phyloP scores from a whole-genome alignment of 163 green algal species.

The Prototheca cutis region DNA sequence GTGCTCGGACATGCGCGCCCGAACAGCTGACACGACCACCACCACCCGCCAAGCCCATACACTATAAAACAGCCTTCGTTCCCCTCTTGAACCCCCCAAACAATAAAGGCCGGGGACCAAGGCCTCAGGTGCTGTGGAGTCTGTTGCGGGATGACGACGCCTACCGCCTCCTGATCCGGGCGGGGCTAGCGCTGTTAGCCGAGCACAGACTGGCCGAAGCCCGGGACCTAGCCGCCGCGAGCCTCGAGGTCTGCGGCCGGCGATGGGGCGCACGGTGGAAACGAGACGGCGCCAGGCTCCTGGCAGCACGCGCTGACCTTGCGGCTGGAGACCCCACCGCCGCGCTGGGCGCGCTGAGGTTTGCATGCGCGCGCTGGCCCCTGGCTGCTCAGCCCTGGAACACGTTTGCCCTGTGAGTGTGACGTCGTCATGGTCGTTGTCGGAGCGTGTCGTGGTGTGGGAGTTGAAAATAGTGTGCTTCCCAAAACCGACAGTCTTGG shows the following conservation, averaged over 20 bases:
- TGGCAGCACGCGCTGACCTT: slow-evolving; percentile 25
- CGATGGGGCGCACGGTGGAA: slow-evolving; percentile 22
- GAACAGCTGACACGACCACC: too few relatives aligned
- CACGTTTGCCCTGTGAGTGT: slow-evolving; percentile 13
- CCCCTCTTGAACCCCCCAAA: too few relatives aligned
- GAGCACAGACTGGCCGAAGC: slow-evolving; percentile 13
- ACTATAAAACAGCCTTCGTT: too few relatives aligned
- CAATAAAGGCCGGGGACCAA: too few relatives aligned
- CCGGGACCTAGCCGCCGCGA: slow-evolving; percentile 14
- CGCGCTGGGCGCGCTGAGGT: slow-evolving; percentile 17
- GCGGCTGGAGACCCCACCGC: slow-evolving; percentile 6
- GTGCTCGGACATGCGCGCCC: too few relatives aligned
- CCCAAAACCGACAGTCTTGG: too few relatives aligned
- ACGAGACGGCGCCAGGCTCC: slow-evolving; percentile 38
- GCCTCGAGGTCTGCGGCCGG: slow-evolving; percentile 22
- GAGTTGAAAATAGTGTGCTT: too few relatives aligned
- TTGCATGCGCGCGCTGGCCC: slow-evolving; percentile 23
- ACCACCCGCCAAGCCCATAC: too few relatives aligned
- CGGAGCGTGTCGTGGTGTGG: too few relatives aligned
- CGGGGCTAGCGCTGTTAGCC: slow-evolving; percentile 14
- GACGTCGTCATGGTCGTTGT: too few relatives aligned
- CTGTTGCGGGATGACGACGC: slow-evolving; percentile 25
- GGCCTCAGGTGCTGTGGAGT: slow-evolving; percentile 18
- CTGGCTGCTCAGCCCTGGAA: slow-evolving; percentile 29
- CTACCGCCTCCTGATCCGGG: slow-evolving; percentile 30